Base-by-base conservation (phyloP, 306 rosid genomes). In the Pachyrhizus erosus region DNA sequence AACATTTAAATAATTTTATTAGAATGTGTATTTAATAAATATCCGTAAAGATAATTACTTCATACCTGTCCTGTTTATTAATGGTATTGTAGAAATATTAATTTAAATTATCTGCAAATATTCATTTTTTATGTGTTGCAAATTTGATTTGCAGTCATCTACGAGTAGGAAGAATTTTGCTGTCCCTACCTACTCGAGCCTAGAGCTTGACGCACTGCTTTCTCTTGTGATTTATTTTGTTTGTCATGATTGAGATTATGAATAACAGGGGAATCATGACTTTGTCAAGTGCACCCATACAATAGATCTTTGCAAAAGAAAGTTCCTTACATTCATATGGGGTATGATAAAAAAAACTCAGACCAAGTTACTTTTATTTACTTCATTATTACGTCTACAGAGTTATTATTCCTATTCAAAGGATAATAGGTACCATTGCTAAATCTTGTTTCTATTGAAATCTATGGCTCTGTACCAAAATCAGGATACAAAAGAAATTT, bases 391-490 rank as follows among this genome's bases (percentile, higher is more conserved):
- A 76, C 72, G 24, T 67, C 13, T 45, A 70, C 5, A 48, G 24
- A 80, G 42, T 58, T 60, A 54, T 57, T 27, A 4, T 29, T 75
- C 76, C 81, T 84, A 77, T 70, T 73, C 75, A 68, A 69, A 39
- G 51, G 15, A 68, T 23, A 29, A 11, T 82, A 69, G 51, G 65
- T 82, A 83, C 82, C 69, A 69, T 60, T 77, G 74, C 72, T 80
- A 42, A 26, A 49, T 42, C 85, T 57, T 68, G 82, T 80, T 70
- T 72, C 24, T 54, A 15, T 23, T 39, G 20, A 57, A 68, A 74
- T 37, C 29, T 74, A 27, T 68, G 45, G 49, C 54, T 65, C 83
- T 29, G 27, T 78, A 79, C 54, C 77, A 67, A 83, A 77, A 73
- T 20, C 39, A 73, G 52, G 74, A 73, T 66, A 82, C 80, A 77